These are phyloP conservation scores for Sphenostylis stenocarpa DNA, from an alignment of 306 rosid species.

Conservation along the genomic window DNA sequence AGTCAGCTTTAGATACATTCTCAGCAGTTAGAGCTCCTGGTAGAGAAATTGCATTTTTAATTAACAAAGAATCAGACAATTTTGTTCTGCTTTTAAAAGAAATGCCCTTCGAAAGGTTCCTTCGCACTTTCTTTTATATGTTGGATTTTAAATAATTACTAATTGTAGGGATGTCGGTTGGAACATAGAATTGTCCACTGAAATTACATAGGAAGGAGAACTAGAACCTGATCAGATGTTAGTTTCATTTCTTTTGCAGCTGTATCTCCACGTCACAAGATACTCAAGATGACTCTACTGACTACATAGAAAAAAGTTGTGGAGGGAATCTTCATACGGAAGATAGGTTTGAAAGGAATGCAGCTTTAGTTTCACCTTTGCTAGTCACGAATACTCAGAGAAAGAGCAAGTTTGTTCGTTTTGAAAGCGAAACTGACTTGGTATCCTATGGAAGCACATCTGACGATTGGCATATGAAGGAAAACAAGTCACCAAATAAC, in stretches of 20 bases:
- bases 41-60: not conserved
- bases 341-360: constrained; percentile 38
- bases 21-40: not conserved
- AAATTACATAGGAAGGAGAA: not conserved
- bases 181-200: not conserved
- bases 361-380: constrained; percentile 43
- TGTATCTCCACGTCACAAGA: constrained; percentile 34
- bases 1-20: not conserved
- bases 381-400: constrained; percentile 46
- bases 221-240: constrained; percentile 14
- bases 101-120: not conserved
- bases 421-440: constrained; percentile 56
- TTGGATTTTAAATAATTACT: not conserved
- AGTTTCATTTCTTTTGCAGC: constrained; percentile 34
- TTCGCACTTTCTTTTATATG: not conserved
- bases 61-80: not conserved
- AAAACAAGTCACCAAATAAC: constrained; percentile 44
- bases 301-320: constrained; percentile 30
- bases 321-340: constrained; percentile 20
- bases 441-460: constrained; percentile 55
- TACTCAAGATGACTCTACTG: constrained; percentile 25
- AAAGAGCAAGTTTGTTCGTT: constrained; percentile 74
- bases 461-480: constrained; percentile 42
- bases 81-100: not conserved
- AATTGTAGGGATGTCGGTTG: not conserved